Evolutionary conservation across 345 rosid species (phyloP).

Genomic region (Populus tremula): DNA sequence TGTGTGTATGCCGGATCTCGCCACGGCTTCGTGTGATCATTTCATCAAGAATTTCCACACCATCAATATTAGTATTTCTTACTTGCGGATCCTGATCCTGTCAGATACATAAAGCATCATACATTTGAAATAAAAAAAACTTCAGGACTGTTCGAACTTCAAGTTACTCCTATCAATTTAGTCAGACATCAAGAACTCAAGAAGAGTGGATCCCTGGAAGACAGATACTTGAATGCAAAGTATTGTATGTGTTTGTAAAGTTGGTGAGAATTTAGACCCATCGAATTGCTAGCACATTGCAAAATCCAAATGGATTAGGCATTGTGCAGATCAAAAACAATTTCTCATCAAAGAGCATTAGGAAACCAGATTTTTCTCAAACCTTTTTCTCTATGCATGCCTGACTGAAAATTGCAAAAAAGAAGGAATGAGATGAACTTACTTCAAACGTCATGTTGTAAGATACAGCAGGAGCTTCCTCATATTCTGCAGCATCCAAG

Average conservation of each 20-base stretch:
- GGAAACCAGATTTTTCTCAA: background rate
- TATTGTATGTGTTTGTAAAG: background rate
- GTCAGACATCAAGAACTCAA: background rate
- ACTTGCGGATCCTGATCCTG: slow-evolving; percentile 45
- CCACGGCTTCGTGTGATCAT: slow-evolving; percentile 84
- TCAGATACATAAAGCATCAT: slow-evolving; percentile 11
- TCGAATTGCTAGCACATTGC: background rate
- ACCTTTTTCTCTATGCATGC: background rate
- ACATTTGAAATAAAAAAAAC: slow-evolving; percentile 9
- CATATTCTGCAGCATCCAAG: slow-evolving; percentile 89
- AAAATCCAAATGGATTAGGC: background rate
- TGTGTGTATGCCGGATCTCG: slow-evolving; percentile 65
- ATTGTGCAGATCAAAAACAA: background rate
- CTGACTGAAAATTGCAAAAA: slow-evolving; percentile 9
- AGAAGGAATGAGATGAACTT: slow-evolving; percentile 27
- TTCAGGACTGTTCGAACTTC: background rate
- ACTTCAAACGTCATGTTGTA: slow-evolving; percentile 58
- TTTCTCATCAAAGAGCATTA: background rate
- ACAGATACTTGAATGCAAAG: background rate
- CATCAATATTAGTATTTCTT: slow-evolving; percentile 35
- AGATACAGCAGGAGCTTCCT: slow-evolving; percentile 77
- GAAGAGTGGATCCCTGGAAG: background rate
- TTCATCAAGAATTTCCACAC: slow-evolving; percentile 72
- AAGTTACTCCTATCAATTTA: background rate
- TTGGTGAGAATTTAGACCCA: background rate